Evolutionary conservation across 2,329 filamentous ascomycete genomes (phyloP), one percentile per base, ranked within the genome.

Genomic region (Scleromitrula shiraiana): DNA sequence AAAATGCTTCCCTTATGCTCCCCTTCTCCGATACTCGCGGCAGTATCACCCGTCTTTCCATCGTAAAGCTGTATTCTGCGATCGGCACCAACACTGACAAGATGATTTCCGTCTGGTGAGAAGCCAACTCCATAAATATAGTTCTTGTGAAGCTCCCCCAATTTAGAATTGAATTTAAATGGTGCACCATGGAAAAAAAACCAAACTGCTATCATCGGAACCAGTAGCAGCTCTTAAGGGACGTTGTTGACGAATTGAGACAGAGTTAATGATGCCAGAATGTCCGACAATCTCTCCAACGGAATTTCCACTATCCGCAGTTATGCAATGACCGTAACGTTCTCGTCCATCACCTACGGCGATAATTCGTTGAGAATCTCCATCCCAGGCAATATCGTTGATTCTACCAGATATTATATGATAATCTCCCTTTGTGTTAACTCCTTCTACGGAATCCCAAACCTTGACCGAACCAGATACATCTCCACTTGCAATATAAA

Each of bases 341-440:
- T 97, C 89, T 63, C 91, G 90, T 43, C 93, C 93, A 59, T 97
- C 87, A 37, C 93, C 93, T 5, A 98, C 91, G 3, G 91, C 93
- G 61, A 97, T 96, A 63, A 98, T 84, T 41, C 93, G 84, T 71
- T 96, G 90, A 52, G 87, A 95, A 68, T 98, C 93, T 49, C 90
- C 91, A 62, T 97, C 93, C 90, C 93, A 98, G 1, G 89, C 91
- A 56, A 98, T 80, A 65, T 98, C 93, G 65, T 95, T 95, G 69
- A 98, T 91, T 46, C 88, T 84, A 10, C 93, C 93, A 27, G 87
- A 89, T 62, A 97, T 90, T 68, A 97, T 96, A 63, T 82, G 78
- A 68, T 95, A 97, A 68, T 97, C 91, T 57, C 90, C 76, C 68
- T 94, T 95, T 38, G 88, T 95, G 61, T 83, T 87, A 46, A 76